Conservation (phyloP, 2,329 filamentous ascomycete species). For the Cyclaneusma minus region DNA sequence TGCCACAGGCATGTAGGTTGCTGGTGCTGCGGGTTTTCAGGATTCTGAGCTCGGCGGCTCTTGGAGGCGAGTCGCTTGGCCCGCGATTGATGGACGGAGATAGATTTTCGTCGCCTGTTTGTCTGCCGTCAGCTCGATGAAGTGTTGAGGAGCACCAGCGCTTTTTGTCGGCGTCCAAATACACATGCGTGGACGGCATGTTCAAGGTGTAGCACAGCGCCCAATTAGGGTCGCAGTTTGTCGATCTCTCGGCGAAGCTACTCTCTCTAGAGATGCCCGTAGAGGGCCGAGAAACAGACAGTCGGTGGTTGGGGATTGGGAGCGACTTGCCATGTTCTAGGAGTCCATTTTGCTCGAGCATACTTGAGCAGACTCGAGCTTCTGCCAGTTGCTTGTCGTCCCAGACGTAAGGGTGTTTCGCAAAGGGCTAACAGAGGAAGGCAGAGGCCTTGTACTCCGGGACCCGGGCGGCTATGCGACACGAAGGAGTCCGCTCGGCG, state of each 20-base stretch:
- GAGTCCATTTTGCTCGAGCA: slow-evolving; percentile 18
- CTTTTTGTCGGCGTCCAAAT: background rate
- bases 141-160: background rate
- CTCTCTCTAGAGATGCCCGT: too few species aligned
- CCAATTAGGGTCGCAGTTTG: slow-evolving; percentile 3
- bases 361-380: too few species aligned
- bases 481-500: too few species aligned
- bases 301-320: slow-evolving; percentile 2
- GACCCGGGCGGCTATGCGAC: too few species aligned
- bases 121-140: slow-evolving; percentile 2
- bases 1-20: slow-evolving; percentile 31
- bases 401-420: too few species aligned
- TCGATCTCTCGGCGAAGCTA: slow-evolving; percentile 10
- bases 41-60: slow-evolving; percentile 20
- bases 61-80: slow-evolving; percentile 7
- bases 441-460: too few species aligned
- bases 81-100: slow-evolving; percentile 3
- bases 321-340: slow-evolving; percentile 14
- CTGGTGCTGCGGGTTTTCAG: slow-evolving; percentile 53
- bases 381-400: too few species aligned
- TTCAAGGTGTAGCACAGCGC: background rate
- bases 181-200: slow-evolving; percentile 1
- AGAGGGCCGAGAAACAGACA: slow-evolving; percentile 1
- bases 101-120: slow-evolving; percentile 5
- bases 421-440: too few species aligned